These are phyloP conservation scores for Magnaporthiopsis incrustans DNA, from an alignment of 2,329 filamentous ascomycete genomes.

Conservation along the genomic window DNA sequence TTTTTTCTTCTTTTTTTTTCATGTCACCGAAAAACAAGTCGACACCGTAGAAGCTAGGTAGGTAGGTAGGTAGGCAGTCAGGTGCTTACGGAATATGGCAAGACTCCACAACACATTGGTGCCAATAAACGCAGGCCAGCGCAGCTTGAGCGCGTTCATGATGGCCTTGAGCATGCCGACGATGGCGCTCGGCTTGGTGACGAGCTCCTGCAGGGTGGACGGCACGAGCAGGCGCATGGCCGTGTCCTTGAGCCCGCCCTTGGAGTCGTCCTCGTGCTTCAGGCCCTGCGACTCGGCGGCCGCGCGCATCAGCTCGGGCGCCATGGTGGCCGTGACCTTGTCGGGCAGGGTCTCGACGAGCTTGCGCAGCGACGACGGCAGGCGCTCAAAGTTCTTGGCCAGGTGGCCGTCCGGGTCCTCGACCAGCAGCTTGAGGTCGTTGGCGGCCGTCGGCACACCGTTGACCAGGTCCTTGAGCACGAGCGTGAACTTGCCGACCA, in stretches of 20 bases:
- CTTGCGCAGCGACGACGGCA: slow-evolving; percentile 76
- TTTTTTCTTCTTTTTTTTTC: too few relatives aligned
- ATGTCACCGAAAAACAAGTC: too few relatives aligned
- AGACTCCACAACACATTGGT: slow-evolving; percentile 89
- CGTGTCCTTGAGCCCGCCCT: slow-evolving; percentile 35
- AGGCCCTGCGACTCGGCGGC: slow-evolving; percentile 68
- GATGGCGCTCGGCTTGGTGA: slow-evolving; percentile 81
- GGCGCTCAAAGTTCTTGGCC: slow-evolving; percentile 51
- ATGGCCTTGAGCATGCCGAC: slow-evolving; percentile 83
- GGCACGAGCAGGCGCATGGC: slow-evolving; percentile 55
- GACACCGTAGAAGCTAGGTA: too few relatives aligned
- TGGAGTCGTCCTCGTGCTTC: slow-evolving; percentile 40
- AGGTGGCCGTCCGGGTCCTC: slow-evolving; percentile 55
- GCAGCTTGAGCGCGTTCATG: slow-evolving; percentile 74
- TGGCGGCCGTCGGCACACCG: slow-evolving; percentile 87
- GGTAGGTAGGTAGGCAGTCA: too few relatives aligned
- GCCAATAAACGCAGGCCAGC: slow-evolving; percentile 86
- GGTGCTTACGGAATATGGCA: slow-evolving; percentile 67
- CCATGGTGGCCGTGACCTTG: slow-evolving; percentile 68
- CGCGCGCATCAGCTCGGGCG: slow-evolving; percentile 73
- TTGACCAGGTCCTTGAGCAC: slow-evolving; percentile 89
- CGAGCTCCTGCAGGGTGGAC: slow-evolving; percentile 66
- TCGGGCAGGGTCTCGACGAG: slow-evolving; percentile 77
- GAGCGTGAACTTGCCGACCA: slow-evolving; percentile 77
- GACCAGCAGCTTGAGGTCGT: slow-evolving; percentile 64